Evolutionary conservation across 1,284 basidiomycete species (phyloP), one percentile per base, ranked within the genome.

Genomic region (Naganishia albida): DNA sequence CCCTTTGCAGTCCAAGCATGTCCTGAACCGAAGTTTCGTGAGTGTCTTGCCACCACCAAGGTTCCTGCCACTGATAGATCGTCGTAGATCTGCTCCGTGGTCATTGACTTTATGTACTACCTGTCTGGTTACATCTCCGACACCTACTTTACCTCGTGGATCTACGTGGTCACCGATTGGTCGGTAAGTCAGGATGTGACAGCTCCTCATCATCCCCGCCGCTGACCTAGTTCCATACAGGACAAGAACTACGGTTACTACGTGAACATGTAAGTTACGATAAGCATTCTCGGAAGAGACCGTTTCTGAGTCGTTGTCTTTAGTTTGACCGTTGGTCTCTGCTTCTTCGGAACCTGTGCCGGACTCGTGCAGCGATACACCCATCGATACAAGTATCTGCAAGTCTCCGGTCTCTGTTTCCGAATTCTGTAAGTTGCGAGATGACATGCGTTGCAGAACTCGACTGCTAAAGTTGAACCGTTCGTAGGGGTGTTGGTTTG

Each of bases 361-460:
- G 81, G 80, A 10, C 50, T 78, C 6, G 68, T 80, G 48, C 71
- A 75, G 67, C 71, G 77, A 25, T 77, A 72, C 66, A 79, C 77
- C 42, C 78, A 80, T 63, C 72, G 78, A 2, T 83, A 79, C 79
- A 81, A 81, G 72, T 72, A 70, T 42, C 68, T 76, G 48, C 75
- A 76, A 68, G 50, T 76, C 25, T 57, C 63, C 13, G 74, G 74
- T 46, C 62, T 75, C 4, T 67, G 63, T 25, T 68, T 75, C 67
- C 69, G 74, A 44, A 65, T 70, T 64, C 66, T 77, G 69, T 70
- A 54, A 63, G 64, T 67, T 8, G 3, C 4, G n/a, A 34, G 3
- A n/a, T 25, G 43, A 18, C 12, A 15, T 38, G 13, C 20, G 43
- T 23, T 7, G 28, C 23, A 26, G 18, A 38, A 23, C 20, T 44